These are phyloP conservation scores for Leishmania major DNA, from an alignment of 208 protist genomes.

Conservation along the genomic window DNA sequence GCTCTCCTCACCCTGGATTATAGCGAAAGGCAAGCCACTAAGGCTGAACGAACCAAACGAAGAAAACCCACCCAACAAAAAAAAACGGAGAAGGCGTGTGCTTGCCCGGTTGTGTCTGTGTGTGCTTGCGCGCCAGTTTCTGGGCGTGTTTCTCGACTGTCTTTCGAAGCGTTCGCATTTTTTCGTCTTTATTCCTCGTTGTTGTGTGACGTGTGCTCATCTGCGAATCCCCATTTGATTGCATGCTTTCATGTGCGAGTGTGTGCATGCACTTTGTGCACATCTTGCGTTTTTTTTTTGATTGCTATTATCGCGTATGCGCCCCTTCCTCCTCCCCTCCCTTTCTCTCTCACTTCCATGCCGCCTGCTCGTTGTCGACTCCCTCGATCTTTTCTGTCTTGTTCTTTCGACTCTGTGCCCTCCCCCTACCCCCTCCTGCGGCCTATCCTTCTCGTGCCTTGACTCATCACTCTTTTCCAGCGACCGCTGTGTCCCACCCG, in stretches of 20 bases:
- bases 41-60: neutral
- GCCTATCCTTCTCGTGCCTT: neutral
- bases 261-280: neutral
- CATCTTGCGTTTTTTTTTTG: neutral
- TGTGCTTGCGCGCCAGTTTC: neutral
- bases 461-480: neutral
- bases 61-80: neutral
- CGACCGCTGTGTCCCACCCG: neutral
- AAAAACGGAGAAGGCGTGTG: neutral
- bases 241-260: neutral
- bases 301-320: neutral
- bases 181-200: neutral
- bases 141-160: neutral
- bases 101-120: neutral
- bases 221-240: neutral
- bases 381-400: neutral
- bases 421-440: neutral
- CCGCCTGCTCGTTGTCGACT: neutral
- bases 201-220: neutral
- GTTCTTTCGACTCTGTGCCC: neutral
- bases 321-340: neutral
- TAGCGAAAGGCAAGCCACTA: neutral
- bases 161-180: no score
- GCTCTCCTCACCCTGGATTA: neutral
- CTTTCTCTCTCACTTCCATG: neutral